Evolutionary conservation across 1,284 basidiomycete species (phyloP).

Genomic region (Microstroma glucosiphilum): DNA sequence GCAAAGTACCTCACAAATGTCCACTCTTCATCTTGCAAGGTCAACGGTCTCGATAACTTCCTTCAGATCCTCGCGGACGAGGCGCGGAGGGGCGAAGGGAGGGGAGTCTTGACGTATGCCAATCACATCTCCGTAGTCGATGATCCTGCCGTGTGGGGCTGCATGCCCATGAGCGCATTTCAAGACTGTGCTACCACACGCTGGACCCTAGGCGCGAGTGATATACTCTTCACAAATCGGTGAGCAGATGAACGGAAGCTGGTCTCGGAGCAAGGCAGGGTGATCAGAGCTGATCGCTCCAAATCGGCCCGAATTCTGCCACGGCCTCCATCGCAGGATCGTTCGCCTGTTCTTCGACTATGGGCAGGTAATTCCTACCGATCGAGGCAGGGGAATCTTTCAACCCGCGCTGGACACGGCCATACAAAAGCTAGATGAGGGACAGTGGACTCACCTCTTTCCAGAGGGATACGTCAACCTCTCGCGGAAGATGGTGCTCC

Average conservation of each 20-base stretch:
- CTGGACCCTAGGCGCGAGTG: conserved; percentile 83
- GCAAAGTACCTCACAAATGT: conserved; percentile 6
- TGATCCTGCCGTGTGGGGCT: conserved; percentile 42
- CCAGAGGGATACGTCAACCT: conserved; percentile 83
- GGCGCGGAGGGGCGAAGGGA: background rate
- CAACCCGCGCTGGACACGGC: conserved; percentile 79
- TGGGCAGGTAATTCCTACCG: conserved; percentile 89
- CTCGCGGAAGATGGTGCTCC: conserved; percentile 59
- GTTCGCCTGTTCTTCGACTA: conserved; percentile 70
- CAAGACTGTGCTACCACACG: conserved; percentile 57
- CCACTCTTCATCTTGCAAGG: background rate
- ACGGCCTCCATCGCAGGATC: conserved; percentile 13
- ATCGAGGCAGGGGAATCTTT: conserved; percentile 80
- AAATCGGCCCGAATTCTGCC: background rate
- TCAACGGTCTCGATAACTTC: background rate
- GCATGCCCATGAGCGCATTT: conserved; percentile 24
- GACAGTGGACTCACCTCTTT: conserved; percentile 90
- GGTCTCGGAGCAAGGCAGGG: conserved; percentile 8
- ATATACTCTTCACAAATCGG: conserved; percentile 89
- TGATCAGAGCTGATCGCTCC: conserved; percentile 8
- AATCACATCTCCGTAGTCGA: conserved; percentile 21
- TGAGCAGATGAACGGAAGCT: conserved; percentile 8
- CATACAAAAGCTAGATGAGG: conserved; percentile 69
- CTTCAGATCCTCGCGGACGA: conserved; percentile 4
- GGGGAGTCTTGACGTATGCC: conserved; percentile 2